Evolutionary conservation across 2,329 filamentous ascomycete species (phyloP).

Genomic region (Botrytis fragariae): DNA sequence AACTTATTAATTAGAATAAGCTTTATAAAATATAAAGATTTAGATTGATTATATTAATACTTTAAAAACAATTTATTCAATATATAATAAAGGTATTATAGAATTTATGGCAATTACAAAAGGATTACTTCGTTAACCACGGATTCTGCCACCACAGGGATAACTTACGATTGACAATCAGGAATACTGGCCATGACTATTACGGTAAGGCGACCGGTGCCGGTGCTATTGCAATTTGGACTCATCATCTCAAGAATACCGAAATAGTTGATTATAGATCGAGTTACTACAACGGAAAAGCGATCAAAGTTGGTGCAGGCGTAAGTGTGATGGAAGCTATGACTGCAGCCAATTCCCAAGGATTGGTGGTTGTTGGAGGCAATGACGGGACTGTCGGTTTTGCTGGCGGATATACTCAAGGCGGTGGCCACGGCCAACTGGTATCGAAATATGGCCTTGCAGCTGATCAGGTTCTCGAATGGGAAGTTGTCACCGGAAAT

Average conservation of each 20-base stretch:
- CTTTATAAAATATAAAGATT: no score
- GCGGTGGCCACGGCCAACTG: constrained; percentile 57
- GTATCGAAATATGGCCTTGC: constrained; percentile 53
- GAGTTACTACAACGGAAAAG: background rate
- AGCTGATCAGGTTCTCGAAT: constrained; percentile 57
- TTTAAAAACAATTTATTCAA: no score
- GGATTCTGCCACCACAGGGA: no score
- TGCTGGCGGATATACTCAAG: constrained; percentile 52
- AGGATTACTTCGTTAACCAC: no score
- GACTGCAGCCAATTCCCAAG: constrained; percentile 43
- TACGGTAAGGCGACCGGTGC: constrained; percentile 25
- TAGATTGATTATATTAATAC: no score
- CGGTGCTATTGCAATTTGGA: constrained; percentile 7
- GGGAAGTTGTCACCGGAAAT: constrained; percentile 51
- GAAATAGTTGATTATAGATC: background rate
- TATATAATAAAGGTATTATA: no score
- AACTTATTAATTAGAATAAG: no score
- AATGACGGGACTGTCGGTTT: constrained; percentile 46
- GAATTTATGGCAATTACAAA: no score
- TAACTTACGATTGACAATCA: constrained; percentile 47
- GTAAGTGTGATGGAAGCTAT: constrained; percentile 44
- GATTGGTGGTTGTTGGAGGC: constrained; percentile 50
- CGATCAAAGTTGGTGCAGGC: constrained; percentile 11
- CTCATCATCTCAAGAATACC: background rate
- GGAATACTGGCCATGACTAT: constrained; percentile 57